Base-by-base conservation (phyloP, 2,329 filamentous ascomycete species). In the Atkinsonella hypoxylon region DNA sequence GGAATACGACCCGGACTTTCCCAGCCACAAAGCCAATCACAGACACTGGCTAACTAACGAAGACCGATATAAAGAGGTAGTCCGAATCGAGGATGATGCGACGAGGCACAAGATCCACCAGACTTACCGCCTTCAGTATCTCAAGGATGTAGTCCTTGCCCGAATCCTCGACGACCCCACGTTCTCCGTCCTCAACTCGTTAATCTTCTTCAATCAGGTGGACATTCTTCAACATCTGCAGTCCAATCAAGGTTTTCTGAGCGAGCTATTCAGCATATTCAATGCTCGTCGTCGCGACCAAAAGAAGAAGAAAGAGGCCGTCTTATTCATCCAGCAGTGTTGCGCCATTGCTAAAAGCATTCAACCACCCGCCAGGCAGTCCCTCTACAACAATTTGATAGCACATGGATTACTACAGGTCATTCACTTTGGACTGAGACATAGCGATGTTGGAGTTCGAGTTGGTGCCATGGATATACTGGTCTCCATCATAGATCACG, bases 161-260 rank as follows among this genome's bases (percentile, higher is more conserved):
- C 82, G 93, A 55, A 97, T 98, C 56, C 77, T 98, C 54, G 93
- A 98, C 68, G 93, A 98, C 65, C 91, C 91, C 47, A 98, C 93
- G 18, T 98, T 97, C 67, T 95, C 89, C 22, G 90, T 97, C 26
- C 82, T 98, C 56, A 98, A 97, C 69, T 95, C 89, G 47, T 78
- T 97, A 59, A 98, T 98, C 58, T 98, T 96, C 72, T 98, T 95
- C 76, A 93, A 97, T 70, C 93, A 98, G 70, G 90, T 97, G 59
- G 93, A 97, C 62, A 96, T 98, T 62, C 85, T 98, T 47, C 87
- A 91, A 62, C 88, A 97, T 67, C 76, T 98, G n/a, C 90, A 96
- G 66, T 77, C 76, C 26, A 95, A 95, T 60, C 73, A 73, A 1
- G 69, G 70, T 1, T 96, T 95, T 61, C 71, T 97, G 30, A 83